Evolutionary conservation across 108 stramenopile genomes (phyloP).

Genomic region (Skeletonema tropicum): DNA sequence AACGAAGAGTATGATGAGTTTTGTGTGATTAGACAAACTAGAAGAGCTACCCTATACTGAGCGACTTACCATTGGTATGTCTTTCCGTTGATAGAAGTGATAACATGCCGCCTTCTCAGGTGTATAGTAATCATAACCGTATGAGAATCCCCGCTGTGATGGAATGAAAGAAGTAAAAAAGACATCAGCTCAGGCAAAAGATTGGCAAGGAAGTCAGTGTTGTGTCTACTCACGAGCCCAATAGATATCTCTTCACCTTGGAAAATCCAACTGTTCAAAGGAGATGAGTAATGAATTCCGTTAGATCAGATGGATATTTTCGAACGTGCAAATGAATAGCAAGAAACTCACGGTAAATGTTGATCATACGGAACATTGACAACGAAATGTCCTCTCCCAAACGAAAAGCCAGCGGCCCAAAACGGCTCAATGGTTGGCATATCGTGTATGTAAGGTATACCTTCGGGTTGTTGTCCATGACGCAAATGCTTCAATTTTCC

Average conservation of each 20-base stretch:
- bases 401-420: slow-evolving; percentile 95
- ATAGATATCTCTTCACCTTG: slow-evolving; percentile 89
- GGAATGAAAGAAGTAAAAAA: background rate
- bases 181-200: background rate
- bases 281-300: background rate
- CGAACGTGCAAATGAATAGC: slow-evolving; percentile 44
- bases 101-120: slow-evolving; percentile 77
- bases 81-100: slow-evolving; percentile 85
- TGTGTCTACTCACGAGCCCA: slow-evolving; percentile 40
- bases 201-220: slow-evolving; percentile 71
- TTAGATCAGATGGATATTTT: background rate
- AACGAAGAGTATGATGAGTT: no score
- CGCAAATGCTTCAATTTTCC: slow-evolving; percentile 65
- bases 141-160: slow-evolving; percentile 13
- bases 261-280: slow-evolving; percentile 55
- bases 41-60: no score
- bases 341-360: slow-evolving; percentile 57
- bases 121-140: slow-evolving; percentile 90
- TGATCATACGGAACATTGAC: slow-evolving; percentile 91
- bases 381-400: slow-evolving; percentile 86
- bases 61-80: slow-evolving; percentile 46
- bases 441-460: slow-evolving; percentile 48
- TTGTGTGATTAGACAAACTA: no score
- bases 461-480: slow-evolving; percentile 89
- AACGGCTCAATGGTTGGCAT: slow-evolving; percentile 86